Percentiles rank a stretch among this genome's conserved stretches.
phyloP scores from a whole-genome alignment of 495 filamentous ascomycete species.

The Pyrenula massariospora region DNA sequence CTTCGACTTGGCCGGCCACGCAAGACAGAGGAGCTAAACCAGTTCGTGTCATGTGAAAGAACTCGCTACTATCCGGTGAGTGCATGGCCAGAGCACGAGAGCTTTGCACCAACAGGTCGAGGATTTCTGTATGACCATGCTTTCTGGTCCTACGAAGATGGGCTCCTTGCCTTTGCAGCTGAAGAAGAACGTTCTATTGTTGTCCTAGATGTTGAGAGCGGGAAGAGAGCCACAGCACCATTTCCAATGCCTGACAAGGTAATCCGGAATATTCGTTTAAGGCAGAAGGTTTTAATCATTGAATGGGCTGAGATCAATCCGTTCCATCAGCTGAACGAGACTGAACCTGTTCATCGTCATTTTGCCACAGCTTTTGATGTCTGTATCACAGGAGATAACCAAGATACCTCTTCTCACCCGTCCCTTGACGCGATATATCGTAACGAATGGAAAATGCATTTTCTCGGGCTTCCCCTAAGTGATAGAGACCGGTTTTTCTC shows the following conservation, averaged over 20 bases:
- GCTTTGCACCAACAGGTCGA: slow-evolving; percentile 21
- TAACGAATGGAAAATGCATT: slow-evolving; percentile 62
- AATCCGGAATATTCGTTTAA: slow-evolving; percentile 46
- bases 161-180: slow-evolving; percentile 45
- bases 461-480: slow-evolving; percentile 47
- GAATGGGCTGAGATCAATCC: slow-evolving; percentile 54
- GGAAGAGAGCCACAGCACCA: slow-evolving; percentile 33
- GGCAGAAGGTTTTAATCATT: slow-evolving; percentile 42
- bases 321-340: slow-evolving; percentile 47
- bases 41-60: slow-evolving; percentile 9
- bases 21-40: slow-evolving; percentile 30
- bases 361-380: slow-evolving; percentile 55
- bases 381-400: not conserved
- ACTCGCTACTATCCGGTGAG: slow-evolving; percentile 35
- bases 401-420: slow-evolving; percentile 2
- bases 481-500: slow-evolving; percentile 53
- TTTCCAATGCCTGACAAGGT: slow-evolving; percentile 42
- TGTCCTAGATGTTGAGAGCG: slow-evolving; percentile 40
- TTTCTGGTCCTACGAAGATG: slow-evolving; percentile 50
- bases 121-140: slow-evolving; percentile 41
- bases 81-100: slow-evolving; percentile 45
- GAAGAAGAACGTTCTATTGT: slow-evolving; percentile 28
- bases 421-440: slow-evolving; percentile 22
- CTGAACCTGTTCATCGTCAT: slow-evolving; percentile 47
- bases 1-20: slow-evolving; percentile 36